phyloP scores from a whole-genome alignment of 139 green algal species.

The Coccomyxa sp. region DNA sequence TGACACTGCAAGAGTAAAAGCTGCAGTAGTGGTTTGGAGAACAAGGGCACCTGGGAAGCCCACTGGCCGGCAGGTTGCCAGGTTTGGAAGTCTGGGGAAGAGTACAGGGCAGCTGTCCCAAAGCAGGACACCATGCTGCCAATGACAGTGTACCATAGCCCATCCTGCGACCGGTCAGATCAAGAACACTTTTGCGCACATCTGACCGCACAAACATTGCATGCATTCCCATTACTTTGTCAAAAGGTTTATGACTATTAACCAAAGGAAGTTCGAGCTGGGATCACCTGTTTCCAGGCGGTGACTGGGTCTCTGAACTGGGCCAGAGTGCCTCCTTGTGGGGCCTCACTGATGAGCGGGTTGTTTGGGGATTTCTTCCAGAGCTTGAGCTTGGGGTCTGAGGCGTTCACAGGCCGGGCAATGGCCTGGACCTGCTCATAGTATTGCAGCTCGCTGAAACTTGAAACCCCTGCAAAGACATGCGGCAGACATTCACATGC shows the following conservation, averaged over 20 bases:
- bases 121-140: constrained; percentile 36
- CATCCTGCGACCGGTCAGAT: not conserved
- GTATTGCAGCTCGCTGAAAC: not conserved
- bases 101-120: constrained; percentile 33
- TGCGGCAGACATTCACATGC: not conserved
- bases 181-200: not conserved
- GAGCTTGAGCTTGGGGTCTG: constrained; percentile 27
- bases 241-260: not conserved
- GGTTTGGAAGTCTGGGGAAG: constrained; percentile 14
- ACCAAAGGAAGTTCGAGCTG: no score
- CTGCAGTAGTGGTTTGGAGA: not conserved
- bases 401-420: constrained; percentile 24
- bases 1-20: not conserved
- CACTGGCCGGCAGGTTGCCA: constrained; percentile 31
- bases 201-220: not conserved
- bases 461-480: not conserved
- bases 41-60: constrained; percentile 30
- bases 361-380: constrained; percentile 26
- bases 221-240: not conserved
- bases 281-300: constrained; percentile 12
- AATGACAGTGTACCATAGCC: constrained; percentile 29
- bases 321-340: constrained; percentile 19
- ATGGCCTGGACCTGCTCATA: constrained; percentile 22
- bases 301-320: constrained; percentile 43
- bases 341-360: constrained; percentile 16